A percentile compares a stretch with the other conserved stretches of the same genome.
Conservation (phyloP, 2,329 filamentous ascomycete species). For the Aspergillus caelatus region DNA sequence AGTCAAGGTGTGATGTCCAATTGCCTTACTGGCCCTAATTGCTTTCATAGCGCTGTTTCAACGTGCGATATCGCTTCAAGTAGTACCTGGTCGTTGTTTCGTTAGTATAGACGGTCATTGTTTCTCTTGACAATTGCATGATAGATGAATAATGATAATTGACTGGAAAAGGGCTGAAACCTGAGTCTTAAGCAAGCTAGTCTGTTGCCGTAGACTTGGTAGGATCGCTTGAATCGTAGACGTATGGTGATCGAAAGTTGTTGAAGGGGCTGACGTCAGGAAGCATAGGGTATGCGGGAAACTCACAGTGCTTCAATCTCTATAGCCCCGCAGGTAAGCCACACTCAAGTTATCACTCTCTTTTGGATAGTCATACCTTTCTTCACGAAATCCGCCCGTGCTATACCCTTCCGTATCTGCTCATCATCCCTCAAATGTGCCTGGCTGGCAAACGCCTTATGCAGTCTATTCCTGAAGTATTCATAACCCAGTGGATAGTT, state of each 20-base stretch:
- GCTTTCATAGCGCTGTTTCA: constrained; percentile 76
- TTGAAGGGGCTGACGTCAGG: neutral
- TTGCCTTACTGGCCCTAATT: constrained; percentile 27
- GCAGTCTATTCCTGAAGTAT: constrained; percentile 80
- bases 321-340: constrained; percentile 39
- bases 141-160: constrained; percentile 24
- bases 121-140: constrained; percentile 6
- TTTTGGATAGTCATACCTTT: constrained; percentile 64
- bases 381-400: constrained; percentile 82
- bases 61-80: constrained; percentile 83
- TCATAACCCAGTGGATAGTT: constrained; percentile 84
- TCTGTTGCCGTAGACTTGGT: neutral
- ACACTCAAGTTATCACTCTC: neutral
- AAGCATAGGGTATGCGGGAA: neutral
- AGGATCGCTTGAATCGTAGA: neutral
- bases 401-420: constrained; percentile 75
- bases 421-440: constrained; percentile 69
- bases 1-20: constrained; percentile 14
- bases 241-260: neutral
- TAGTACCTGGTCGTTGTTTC: constrained; percentile 68
- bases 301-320: constrained; percentile 90
- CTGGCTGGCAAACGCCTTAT: constrained; percentile 82
- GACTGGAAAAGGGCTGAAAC: neutral
- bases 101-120: constrained; percentile 25
- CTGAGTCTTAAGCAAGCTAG: neutral